phyloP scores from a whole-genome alignment of 2,329 filamentous ascomycete genomes.

The Talaromyces verruculosus region DNA sequence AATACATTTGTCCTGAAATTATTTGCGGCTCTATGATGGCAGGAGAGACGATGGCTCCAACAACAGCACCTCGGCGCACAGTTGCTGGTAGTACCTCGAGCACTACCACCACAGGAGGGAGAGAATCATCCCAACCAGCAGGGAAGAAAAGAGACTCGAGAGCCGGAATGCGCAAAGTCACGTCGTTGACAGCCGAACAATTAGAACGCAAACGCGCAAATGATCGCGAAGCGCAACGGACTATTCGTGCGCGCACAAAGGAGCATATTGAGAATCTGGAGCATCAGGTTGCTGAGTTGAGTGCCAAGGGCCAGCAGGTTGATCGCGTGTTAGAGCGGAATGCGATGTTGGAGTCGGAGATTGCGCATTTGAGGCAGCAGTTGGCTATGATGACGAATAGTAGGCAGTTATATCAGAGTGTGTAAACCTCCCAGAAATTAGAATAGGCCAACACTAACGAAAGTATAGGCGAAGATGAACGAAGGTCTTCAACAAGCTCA shows the following conservation, averaged over 20 bases:
- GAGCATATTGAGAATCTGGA: slow-evolving; percentile 61
- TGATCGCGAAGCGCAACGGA: slow-evolving; percentile 60
- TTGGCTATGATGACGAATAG: slow-evolving; percentile 37
- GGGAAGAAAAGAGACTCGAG: slow-evolving; percentile 46
- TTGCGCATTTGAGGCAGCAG: slow-evolving; percentile 52
- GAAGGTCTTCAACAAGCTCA: slow-evolving; percentile 23
- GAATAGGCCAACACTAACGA: neutral
- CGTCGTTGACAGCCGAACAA: slow-evolving; percentile 57
- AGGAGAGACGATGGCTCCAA: slow-evolving; percentile 8
- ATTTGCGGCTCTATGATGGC: neutral
- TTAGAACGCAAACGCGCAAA: slow-evolving; percentile 61
- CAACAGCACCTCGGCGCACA: slow-evolving; percentile 10
- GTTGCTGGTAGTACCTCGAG: neutral
- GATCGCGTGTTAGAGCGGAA: slow-evolving; percentile 55
- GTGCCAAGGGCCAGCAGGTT: slow-evolving; percentile 51
- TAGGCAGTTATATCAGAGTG: slow-evolving; percentile 22
- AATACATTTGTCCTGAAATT: neutral
- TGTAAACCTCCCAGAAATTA: neutral
- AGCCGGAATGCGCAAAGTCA: slow-evolving; percentile 58
- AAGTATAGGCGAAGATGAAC: slow-evolving; percentile 17
- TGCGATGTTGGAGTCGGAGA: slow-evolving; percentile 56
- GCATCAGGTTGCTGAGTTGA: slow-evolving; percentile 54
- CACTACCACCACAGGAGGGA: neutral
- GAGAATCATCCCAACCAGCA: neutral
- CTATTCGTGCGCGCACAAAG: slow-evolving; percentile 59